A percentile compares a stretch with the other conserved stretches of the same genome.
These are phyloP conservation scores for Trichoderma afroharzianum DNA, from an alignment of 2,329 filamentous ascomycete genomes.

Conservation along the genomic window DNA sequence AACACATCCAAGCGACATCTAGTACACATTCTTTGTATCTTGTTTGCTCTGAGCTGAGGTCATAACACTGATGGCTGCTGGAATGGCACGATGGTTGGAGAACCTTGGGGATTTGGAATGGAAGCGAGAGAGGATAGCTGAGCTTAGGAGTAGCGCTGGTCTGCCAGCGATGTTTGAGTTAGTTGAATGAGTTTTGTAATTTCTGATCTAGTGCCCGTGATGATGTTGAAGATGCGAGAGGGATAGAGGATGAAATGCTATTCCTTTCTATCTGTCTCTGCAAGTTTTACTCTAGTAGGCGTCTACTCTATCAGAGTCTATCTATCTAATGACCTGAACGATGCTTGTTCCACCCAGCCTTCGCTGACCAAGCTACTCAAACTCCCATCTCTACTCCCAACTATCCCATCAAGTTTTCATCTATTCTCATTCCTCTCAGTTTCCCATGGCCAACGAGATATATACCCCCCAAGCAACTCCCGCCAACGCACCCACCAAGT, in stretches of 20 bases:
- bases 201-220: neutral
- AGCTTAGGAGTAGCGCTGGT: neutral
- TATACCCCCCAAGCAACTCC: constrained; percentile 74
- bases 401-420: neutral
- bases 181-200: neutral
- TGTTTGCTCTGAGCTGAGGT: neutral
- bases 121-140: neutral
- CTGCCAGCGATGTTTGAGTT: neutral
- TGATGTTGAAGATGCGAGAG: neutral
- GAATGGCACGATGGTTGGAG: neutral
- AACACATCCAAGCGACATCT: neutral
- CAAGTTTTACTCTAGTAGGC: neutral
- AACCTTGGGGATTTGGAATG: neutral
- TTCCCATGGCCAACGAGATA: constrained; percentile 58
- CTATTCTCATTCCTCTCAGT: constrained; percentile 19
- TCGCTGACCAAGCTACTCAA: neutral
- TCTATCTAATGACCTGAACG: neutral
- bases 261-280: neutral
- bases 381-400: neutral
- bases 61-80: neutral
- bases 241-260: neutral
- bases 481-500: constrained; percentile 67
- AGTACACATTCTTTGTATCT: neutral
- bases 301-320: neutral
- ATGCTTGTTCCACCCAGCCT: neutral